phyloP scores from a whole-genome alignment of 1,284 basidiomycete species.

The Papiliotrema terrestris region DNA sequence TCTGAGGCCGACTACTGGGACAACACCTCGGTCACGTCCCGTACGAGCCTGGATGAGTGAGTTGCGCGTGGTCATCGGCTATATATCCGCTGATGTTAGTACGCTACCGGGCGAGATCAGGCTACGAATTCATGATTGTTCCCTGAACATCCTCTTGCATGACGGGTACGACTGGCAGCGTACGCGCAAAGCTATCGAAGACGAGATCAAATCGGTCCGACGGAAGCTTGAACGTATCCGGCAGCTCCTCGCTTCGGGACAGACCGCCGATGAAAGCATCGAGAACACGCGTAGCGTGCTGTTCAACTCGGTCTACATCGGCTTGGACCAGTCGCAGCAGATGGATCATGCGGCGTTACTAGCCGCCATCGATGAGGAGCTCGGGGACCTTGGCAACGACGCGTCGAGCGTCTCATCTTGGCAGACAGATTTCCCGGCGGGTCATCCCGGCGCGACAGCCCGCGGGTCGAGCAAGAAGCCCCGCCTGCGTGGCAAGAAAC shows the following conservation, averaged over 20 bases:
- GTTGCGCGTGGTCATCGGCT: constrained; percentile 1
- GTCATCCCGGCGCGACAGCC: constrained; percentile 6
- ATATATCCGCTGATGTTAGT: constrained; percentile 12
- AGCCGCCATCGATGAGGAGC: constrained; percentile 85
- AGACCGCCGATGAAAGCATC: constrained; percentile 71
- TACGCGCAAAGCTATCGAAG: constrained; percentile 81
- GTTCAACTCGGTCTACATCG: constrained; percentile 91
- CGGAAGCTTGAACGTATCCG: constrained; percentile 82
- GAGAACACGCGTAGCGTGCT: constrained; percentile 66
- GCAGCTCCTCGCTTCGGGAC: constrained; percentile 89
- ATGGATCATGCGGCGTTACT: constrained; percentile 73
- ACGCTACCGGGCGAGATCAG: constrained; percentile 19
- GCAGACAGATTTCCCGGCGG: constrained; percentile 61
- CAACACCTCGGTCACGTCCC: constrained; percentile 48
- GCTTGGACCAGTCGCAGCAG: constrained; percentile 62
- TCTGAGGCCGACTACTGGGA: constrained; percentile 71
- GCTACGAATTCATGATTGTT: constrained; percentile 60
- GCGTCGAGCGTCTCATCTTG: constrained; percentile 73
- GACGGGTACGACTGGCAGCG: constrained; percentile 91
- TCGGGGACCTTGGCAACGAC: constrained; percentile 65
- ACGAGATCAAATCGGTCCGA: constrained; percentile 82
- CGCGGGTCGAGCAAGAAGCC: constrained; percentile 39
- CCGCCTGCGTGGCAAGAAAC: constrained; percentile 37
- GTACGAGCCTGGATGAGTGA: constrained; percentile 43
- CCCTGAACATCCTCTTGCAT: constrained; percentile 68